Evolutionary conservation across 768 basidiomycete species (phyloP), one percentile per base, ranked within the genome.

Genomic region (Xerocomus potaroensis): DNA sequence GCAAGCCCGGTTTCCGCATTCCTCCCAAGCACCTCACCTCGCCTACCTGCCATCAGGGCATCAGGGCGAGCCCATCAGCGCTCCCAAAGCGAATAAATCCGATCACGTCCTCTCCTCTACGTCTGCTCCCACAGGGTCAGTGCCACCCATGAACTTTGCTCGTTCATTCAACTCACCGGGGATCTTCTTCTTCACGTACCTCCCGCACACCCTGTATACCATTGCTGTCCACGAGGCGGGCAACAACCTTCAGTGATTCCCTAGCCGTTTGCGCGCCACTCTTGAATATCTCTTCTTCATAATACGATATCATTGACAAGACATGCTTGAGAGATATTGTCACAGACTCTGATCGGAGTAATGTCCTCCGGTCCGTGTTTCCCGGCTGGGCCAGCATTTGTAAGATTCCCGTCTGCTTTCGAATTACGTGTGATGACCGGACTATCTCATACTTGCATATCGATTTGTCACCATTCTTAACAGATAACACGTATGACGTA

Each of bases 381-480:
- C 66, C 45, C 8, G 68, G 47, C 14, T 52, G 55, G 8, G 41
- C 66, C 2, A 81, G 56, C 9, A 67, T 60, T 36, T 74, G 69
- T 23, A 83, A 60, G 21, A 81, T 61, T 0, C 53, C 54, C 24
- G 58, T 48, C 51, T 84, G 80, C 48, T 74, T 79, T 41, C 69
- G 69, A 26, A 85, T 58, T 30, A 70, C 61, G 3, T 68, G 52
- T 5, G 77, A 69, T 5, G 79, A 80, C 16, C 83, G 75, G 18
- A 84, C 75, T 16, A 86, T 68, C 53, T 87, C 83, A 50, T 87
- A 86, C n/a, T 82, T 85, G 9, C n/a, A 41, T 12, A 24, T 40
- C 12, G 14, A 24, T 27, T 35, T 16, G 18, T 26, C 24, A 32
- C 49, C 45, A 41, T 7, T 1, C 32, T 33, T 24, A 14, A 29